A percentile compares a stretch with the other conserved stretches of the same genome.
These are phyloP conservation scores for Trifolium pratense DNA, from an alignment of 306 rosid species.

Conservation along the genomic window DNA sequence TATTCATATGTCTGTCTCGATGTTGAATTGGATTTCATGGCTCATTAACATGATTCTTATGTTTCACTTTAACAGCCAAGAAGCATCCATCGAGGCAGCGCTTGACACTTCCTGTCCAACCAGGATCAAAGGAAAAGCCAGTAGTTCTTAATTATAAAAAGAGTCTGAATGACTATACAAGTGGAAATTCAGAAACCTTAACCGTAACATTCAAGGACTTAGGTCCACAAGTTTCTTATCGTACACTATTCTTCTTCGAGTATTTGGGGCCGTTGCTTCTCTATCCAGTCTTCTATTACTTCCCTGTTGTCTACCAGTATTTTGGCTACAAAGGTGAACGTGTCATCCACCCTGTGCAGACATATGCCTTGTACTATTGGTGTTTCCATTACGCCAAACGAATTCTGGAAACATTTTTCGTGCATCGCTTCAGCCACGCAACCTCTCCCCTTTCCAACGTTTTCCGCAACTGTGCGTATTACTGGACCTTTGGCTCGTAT, in stretches of 20 bases:
- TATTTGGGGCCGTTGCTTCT: conserved; percentile 93
- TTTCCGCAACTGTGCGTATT: conserved; percentile 94
- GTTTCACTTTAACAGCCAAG: conserved; percentile 70
- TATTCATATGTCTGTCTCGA: conserved; percentile 8
- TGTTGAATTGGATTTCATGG: conserved; percentile 29
- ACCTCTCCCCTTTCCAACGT: conserved; percentile 95
- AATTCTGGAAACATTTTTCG: conserved; percentile 88
- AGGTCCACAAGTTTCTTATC: conserved; percentile 90
- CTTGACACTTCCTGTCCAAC: conserved; percentile 78
- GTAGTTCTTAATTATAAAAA: conserved; percentile 77
- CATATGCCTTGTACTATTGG: conserved; percentile 94
- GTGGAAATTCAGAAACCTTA: conserved; percentile 62
- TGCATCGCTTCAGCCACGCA: conserved; percentile 97
- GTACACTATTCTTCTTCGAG: conserved; percentile 84
- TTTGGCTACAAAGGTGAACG: conserved; percentile 81
- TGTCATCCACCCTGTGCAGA: conserved; percentile 81
- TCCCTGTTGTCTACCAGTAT: conserved; percentile 73
- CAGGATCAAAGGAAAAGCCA: conserved; percentile 84
- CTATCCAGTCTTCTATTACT: conserved; percentile 88
- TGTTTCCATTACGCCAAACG: conserved; percentile 94
- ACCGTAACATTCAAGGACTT: conserved; percentile 87
- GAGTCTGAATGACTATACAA: conserved; percentile 69
- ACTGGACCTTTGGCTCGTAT: conserved; percentile 84
- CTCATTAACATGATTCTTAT: conserved; percentile 43
- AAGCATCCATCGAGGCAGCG: conserved; percentile 87